Percentiles rank a stretch among this genome's conserved stretches.
Conservation (phyloP, 495 filamentous ascomycete species). For the Tuber aestivum region DNA sequence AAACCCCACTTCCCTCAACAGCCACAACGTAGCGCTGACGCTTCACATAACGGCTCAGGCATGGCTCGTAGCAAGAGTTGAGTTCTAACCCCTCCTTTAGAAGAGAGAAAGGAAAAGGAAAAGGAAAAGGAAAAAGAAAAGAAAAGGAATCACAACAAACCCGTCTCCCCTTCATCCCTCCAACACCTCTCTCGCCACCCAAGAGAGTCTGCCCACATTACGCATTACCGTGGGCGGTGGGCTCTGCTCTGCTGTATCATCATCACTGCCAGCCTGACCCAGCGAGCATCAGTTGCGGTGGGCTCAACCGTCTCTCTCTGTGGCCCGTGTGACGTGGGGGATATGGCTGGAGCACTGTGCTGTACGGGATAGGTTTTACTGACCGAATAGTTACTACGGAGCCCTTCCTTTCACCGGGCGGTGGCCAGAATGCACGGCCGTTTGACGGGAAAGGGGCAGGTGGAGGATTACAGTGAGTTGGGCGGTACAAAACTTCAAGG, state of each 20-base stretch:
- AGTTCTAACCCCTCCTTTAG: slow-evolving; percentile 31
- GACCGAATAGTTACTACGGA: slow-evolving; percentile 52
- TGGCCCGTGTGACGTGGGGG: neutral
- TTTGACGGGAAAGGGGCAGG: slow-evolving; percentile 51
- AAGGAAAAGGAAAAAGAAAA: too few relatives aligned
- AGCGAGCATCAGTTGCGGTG: neutral
- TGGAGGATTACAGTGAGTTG: slow-evolving; percentile 55
- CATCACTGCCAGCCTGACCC: neutral
- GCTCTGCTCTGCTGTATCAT: neutral
- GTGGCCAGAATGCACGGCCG: slow-evolving; percentile 55
- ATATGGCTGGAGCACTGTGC: neutral
- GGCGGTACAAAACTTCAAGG: slow-evolving; percentile 55
- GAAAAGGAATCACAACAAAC: too few relatives aligned
- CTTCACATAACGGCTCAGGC: slow-evolving; percentile 23
- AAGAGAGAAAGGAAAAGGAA: slow-evolving; percentile 29
- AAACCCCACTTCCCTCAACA: slow-evolving; percentile 9
- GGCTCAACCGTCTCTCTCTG: neutral
- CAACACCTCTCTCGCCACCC: too few relatives aligned
- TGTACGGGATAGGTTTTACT: slow-evolving; percentile 18
- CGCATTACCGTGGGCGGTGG: neutral
- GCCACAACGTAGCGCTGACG: slow-evolving; percentile 15
- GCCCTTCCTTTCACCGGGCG: slow-evolving; percentile 55
- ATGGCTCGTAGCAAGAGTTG: slow-evolving; percentile 42
- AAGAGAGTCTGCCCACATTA: neutral
- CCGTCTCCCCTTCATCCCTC: too few relatives aligned